These are phyloP conservation scores for Wallemia hederae DNA, from an alignment of 1,284 basidiomycete species.

Conservation along the genomic window DNA sequence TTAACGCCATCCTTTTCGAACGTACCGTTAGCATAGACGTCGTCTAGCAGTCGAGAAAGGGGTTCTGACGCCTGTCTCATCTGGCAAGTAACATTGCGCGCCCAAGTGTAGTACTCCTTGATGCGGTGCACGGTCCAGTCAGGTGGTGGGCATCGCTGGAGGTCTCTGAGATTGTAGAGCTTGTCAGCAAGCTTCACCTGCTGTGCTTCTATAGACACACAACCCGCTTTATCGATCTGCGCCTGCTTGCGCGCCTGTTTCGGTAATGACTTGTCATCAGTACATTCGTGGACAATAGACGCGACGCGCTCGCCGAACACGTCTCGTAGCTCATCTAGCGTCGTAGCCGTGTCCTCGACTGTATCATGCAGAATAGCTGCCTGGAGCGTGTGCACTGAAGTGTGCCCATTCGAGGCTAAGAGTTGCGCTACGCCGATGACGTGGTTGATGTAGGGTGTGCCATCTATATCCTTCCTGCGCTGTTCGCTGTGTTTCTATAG, in stretches of 20 bases:
- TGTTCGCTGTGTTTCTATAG: not conserved
- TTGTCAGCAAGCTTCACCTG: slow-evolving; percentile 18
- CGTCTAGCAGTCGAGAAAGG: slow-evolving; percentile 12
- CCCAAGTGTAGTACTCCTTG: slow-evolving; percentile 14
- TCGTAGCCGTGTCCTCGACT: slow-evolving; percentile 19
- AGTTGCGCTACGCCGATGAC: slow-evolving; percentile 14
- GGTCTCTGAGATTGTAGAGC: slow-evolving; percentile 18
- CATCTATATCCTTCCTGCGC: not conserved
- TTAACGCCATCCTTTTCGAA: not conserved
- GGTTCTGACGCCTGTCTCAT: not conserved
- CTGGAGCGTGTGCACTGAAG: slow-evolving; percentile 14
- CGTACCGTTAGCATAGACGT: slow-evolving; percentile 9
- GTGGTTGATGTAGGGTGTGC: not conserved
- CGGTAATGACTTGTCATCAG: slow-evolving; percentile 15
- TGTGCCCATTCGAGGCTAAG: slow-evolving; percentile 15
- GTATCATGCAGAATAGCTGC: slow-evolving; percentile 19
- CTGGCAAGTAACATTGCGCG: slow-evolving; percentile 17
- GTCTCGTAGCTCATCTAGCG: slow-evolving; percentile 12
- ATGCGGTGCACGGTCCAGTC: slow-evolving; percentile 3
- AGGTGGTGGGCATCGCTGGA: slow-evolving; percentile 13
- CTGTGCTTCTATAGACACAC: slow-evolving; percentile 15
- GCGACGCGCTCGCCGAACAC: slow-evolving; percentile 16
- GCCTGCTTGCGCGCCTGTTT: slow-evolving; percentile 14
- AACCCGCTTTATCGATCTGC: slow-evolving; percentile 15
- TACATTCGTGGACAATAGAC: slow-evolving; percentile 14